These are phyloP conservation scores for Coemansia sp. DNA, from an alignment of 192 early-diverging fungal genomes.

Conservation along the genomic window DNA sequence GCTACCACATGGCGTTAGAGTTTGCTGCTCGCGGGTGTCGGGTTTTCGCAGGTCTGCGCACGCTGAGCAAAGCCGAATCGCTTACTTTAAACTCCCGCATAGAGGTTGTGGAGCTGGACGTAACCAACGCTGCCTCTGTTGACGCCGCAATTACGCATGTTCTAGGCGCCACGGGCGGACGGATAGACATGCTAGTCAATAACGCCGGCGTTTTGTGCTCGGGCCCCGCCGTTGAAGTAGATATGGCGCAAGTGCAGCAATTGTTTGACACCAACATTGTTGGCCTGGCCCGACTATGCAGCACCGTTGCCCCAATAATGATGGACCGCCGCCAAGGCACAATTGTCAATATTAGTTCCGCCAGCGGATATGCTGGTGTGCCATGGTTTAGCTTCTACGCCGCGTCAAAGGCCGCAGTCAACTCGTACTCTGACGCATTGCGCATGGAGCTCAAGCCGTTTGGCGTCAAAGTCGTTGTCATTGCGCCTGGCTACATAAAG, in stretches of 20 bases:
- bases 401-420: slow-evolving; percentile 63
- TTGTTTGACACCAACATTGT: slow-evolving; percentile 65
- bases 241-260: slow-evolving; percentile 31
- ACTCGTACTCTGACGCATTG: slow-evolving; percentile 60
- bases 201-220: slow-evolving; percentile 64
- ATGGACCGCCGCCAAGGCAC: slow-evolving; percentile 47
- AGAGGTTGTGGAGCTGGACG: slow-evolving; percentile 19
- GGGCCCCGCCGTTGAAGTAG: slow-evolving; percentile 48
- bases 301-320: slow-evolving; percentile 60
- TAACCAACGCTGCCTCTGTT: slow-evolving; percentile 17
- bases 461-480: slow-evolving; percentile 56
- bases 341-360: slow-evolving; percentile 66
- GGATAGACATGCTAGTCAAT: slow-evolving; percentile 67
- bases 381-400: slow-evolving; percentile 62
- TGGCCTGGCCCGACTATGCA: slow-evolving; percentile 53
- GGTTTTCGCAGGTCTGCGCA: slow-evolving; percentile 31
- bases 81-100: background rate
- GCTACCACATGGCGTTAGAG: slow-evolving; percentile 38
- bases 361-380: slow-evolving; percentile 58
- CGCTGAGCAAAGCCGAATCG: background rate
- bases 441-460: slow-evolving; percentile 67
- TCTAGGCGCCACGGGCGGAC: slow-evolving; percentile 6
- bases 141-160: slow-evolving; percentile 9
- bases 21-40: slow-evolving; percentile 28
- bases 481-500: slow-evolving; percentile 62